Evolutionary conservation across 345 rosid species (phyloP).

Genomic region (Corymbia maculata): DNA sequence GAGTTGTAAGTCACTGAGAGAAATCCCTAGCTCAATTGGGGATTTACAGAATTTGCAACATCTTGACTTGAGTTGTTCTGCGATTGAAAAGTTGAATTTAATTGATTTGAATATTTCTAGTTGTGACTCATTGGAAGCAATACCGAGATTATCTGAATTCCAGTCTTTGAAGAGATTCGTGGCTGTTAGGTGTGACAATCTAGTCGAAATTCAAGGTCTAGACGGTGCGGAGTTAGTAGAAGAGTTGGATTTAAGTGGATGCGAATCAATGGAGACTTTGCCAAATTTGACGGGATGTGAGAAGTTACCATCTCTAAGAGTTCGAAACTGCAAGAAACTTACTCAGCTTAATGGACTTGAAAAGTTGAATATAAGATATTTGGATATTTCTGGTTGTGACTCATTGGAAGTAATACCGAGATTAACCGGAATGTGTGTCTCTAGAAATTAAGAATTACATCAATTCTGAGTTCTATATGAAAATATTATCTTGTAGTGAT

Average conservation of each 20-base stretch:
- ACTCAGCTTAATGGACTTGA: neutral
- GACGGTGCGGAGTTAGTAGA: neutral
- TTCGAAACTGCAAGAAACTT: neutral
- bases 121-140: too few relatives aligned
- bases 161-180: neutral
- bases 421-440: accelerated
- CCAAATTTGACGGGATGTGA: neutral
- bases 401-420: neutral
- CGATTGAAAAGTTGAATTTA: neutral
- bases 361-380: neutral
- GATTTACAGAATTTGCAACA: neutral
- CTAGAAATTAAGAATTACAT: too few relatives aligned
- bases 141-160: too few relatives aligned
- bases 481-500: too few relatives aligned
- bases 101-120: too few relatives aligned
- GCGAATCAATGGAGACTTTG: neutral
- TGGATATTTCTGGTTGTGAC: neutral
- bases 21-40: neutral
- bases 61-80: too few relatives aligned
- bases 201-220: neutral
- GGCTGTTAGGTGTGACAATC: neutral
- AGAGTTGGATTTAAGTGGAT: accelerated
- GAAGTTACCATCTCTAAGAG: accelerated
- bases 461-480: too few relatives aligned
- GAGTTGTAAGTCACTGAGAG: neutral